These are phyloP conservation scores for Monilinia vaccinii-corymbosi DNA, from an alignment of 2,329 filamentous ascomycete genomes.

Conservation along the genomic window DNA sequence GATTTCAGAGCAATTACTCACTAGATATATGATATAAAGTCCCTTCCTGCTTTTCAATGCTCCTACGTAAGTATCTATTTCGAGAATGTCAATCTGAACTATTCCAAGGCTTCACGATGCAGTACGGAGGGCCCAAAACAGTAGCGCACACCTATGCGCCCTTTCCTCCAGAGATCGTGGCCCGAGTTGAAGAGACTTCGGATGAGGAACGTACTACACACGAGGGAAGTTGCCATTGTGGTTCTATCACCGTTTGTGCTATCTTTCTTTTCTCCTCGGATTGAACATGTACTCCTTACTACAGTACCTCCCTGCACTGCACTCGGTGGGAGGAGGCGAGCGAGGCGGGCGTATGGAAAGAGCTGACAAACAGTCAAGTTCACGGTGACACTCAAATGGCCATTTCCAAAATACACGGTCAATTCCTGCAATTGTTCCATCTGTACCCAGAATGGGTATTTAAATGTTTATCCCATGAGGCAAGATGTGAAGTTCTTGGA, in stretches of 20 bases:
- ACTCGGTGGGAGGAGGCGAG: background rate
- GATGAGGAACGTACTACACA: constrained; percentile 31
- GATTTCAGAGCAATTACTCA: background rate
- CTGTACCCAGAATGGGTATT: constrained; percentile 43
- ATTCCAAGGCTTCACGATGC: background rate
- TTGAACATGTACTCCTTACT: no score
- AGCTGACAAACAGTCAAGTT: constrained; percentile 32
- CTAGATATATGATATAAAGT: background rate
- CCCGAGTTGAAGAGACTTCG: constrained; percentile 13
- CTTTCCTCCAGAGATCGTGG: background rate
- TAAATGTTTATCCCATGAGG: constrained; percentile 30
- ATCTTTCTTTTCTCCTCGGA: background rate
- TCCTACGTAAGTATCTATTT: background rate
- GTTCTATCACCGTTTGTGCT: constrained; percentile 30
- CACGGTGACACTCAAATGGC: constrained; percentile 40
- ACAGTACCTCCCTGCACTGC: background rate
- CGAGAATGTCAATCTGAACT: background rate
- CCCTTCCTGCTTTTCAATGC: background rate
- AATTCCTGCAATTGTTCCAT: constrained; percentile 58
- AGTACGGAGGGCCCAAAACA: background rate
- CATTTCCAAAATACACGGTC: constrained; percentile 38
- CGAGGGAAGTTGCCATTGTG: constrained; percentile 48
- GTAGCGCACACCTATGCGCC: background rate
- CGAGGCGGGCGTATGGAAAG: background rate
- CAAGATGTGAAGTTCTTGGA: constrained; percentile 13